phyloP scores from a whole-genome alignment of 495 filamentous ascomycete genomes.

The Lichenothelia convexa region DNA sequence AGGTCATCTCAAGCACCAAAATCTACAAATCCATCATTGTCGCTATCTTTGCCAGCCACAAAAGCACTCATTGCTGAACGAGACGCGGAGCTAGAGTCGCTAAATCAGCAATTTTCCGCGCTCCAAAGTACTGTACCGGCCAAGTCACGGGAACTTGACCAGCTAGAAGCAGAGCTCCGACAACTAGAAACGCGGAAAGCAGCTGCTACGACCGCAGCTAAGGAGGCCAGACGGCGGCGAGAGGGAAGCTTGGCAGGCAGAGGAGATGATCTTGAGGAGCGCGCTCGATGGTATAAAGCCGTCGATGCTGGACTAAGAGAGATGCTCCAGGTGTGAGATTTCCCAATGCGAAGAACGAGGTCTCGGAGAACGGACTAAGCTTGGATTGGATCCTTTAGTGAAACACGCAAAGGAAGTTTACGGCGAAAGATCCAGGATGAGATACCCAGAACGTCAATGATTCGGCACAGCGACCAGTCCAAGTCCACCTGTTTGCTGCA shows the following conservation, averaged over 20 bases:
- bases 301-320: slow-evolving; percentile 48
- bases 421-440: no score
- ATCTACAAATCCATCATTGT: slow-evolving; percentile 23
- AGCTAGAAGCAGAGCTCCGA: slow-evolving; percentile 49
- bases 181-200: slow-evolving; percentile 53
- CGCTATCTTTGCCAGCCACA: slow-evolving; percentile 41
- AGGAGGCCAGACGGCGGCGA: slow-evolving; percentile 63
- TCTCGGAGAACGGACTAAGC: slow-evolving; percentile 51
- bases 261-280: slow-evolving; percentile 65
- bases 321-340: slow-evolving; percentile 43
- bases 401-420: no score
- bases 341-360: no score
- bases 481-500: no score
- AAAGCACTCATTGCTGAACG: slow-evolving; percentile 35
- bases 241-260: slow-evolving; percentile 45
- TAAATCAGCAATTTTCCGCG: slow-evolving; percentile 50
- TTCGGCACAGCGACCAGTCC: no score
- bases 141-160: slow-evolving; percentile 53
- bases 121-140: slow-evolving; percentile 47
- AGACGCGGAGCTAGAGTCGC: slow-evolving; percentile 40
- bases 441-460: no score
- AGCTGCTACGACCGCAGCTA: slow-evolving; percentile 48
- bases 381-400: no score
- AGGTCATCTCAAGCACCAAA: slow-evolving; percentile 27
- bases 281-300: slow-evolving; percentile 64